Evolutionary conservation across 2,329 filamentous ascomycete species (phyloP), one percentile per base, ranked within the genome.

Genomic region (Trichoderma lentiforme): DNA sequence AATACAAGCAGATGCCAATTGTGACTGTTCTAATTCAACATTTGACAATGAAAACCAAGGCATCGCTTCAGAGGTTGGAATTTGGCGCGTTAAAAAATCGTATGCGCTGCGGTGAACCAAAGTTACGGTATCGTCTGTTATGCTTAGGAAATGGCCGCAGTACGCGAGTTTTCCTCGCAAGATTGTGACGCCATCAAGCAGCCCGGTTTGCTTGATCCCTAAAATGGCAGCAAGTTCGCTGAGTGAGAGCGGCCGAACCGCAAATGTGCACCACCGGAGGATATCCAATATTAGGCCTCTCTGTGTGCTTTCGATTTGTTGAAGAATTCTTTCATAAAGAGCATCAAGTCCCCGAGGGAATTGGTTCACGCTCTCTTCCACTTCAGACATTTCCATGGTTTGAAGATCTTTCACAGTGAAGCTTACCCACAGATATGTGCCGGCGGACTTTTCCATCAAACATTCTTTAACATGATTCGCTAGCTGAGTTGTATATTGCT

Each of bases 401-500:
- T 11, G 34, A 21, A 68, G 64, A 14, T 68, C 64, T 11, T 58
- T 58, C 6, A 68, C 9, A 30, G 24, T 12, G 7, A 68, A 43
- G 34, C 64, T 68, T 4, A 68, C 24, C 64, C 64, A 67, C 4
- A 67, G 9, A 15, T 58, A 67, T 18, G 34, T 67, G n/a, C 64
- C 64, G 2, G 14, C 15, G 3, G 51, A 67, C 3, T 67, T 67
- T 12, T 39, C 51, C 3, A 1, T 43, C 1, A 67, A 4, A 1
- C 3, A 4, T 0, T 43, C 2, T 12, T 43, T 43, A 1, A 67
- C 51, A 57, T 30, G 18, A 8, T 12, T 3, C 9, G 64, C 12
- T 8, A 67, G 2, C 32, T 57, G 9, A 34, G 3, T 5, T 15
- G 51, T 6, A 15, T 67, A 67, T 4, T 57, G 4, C 3, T 39